Evolutionary conservation across 2,329 filamentous ascomycete genomes (phyloP).

Genomic region (Onygenales sp.): DNA sequence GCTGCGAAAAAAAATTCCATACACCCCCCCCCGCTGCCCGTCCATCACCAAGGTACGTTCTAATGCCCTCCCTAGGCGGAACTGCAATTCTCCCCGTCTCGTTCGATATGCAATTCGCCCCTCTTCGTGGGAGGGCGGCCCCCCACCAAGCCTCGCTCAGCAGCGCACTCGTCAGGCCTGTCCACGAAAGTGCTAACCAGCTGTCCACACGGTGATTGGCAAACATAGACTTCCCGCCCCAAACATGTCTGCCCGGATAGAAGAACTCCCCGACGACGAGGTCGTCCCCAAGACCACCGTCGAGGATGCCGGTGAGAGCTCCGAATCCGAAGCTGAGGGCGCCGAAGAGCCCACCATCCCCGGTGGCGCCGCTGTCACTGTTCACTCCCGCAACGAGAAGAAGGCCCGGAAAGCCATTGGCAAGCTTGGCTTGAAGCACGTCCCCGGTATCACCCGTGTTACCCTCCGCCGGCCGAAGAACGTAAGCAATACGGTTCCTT

Average conservation of each 20-base stretch:
- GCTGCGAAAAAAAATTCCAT: not conserved
- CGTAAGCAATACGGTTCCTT: conserved; percentile 50
- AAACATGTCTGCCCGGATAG: conserved; percentile 39
- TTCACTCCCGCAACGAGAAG: conserved; percentile 99
- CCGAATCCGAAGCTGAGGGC: conserved; percentile 39
- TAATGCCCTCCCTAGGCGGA: conserved; percentile 13
- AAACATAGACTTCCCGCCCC: not conserved
- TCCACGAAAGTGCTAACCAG: not conserved
- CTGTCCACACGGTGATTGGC: not conserved
- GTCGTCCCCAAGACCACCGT: conserved; percentile 76
- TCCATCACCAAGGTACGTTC: conserved; percentile 10
- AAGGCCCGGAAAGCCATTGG: conserved; percentile 99
- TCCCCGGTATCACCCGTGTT: conserved; percentile 95
- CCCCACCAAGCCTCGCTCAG: not conserved
- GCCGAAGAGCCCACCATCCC: conserved; percentile 58
- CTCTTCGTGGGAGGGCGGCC: not conserved
- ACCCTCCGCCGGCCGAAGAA: conserved; percentile 98
- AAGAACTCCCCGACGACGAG: conserved; percentile 86
- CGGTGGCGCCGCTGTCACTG: conserved; percentile 75
- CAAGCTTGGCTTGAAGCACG: conserved; percentile 94
- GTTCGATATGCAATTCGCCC: not conserved
- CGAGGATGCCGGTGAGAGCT: conserved; percentile 53
- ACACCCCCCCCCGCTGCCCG: not conserved
- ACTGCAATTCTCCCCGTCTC: not conserved
- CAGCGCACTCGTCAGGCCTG: not conserved